These are phyloP conservation scores for Magnusiomyces magnusii DNA, from an alignment of 1,139 yeast genomes.

Conservation along the genomic window DNA sequence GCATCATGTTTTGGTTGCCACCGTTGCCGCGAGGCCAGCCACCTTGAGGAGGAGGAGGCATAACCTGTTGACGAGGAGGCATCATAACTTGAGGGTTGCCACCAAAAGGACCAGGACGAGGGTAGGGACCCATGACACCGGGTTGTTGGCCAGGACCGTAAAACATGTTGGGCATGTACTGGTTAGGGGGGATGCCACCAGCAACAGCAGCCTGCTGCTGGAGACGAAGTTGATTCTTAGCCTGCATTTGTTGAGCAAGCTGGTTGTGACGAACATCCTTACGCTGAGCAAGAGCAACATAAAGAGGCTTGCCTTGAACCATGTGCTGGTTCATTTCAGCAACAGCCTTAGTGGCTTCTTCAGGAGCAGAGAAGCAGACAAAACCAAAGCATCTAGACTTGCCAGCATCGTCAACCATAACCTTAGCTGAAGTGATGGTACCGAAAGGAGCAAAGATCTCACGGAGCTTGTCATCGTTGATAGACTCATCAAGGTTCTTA, in stretches of 20 bases:
- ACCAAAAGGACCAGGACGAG: slow-evolving; percentile 81
- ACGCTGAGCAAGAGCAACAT: slow-evolving; percentile 98
- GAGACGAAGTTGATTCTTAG: slow-evolving; percentile 97
- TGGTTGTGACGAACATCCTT: slow-evolving; percentile 97
- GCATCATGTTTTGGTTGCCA: slow-evolving; percentile 27
- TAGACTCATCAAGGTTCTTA: slow-evolving; percentile 90
- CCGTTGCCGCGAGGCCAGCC: slow-evolving; percentile 53
- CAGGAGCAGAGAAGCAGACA: slow-evolving; percentile 96
- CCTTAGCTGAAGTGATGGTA: slow-evolving; percentile 91
- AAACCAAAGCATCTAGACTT: slow-evolving; percentile 98
- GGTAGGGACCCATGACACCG: slow-evolving; percentile 58
- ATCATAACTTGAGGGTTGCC: slow-evolving; percentile 88
- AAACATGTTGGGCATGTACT: slow-evolving; percentile 93
- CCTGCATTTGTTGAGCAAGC: slow-evolving; percentile 96
- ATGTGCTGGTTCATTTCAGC: slow-evolving; percentile 98
- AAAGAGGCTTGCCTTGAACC: slow-evolving; percentile 92
- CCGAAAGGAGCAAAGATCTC: slow-evolving; percentile 95
- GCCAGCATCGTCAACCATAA: slow-evolving; percentile 91
- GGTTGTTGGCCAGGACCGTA: slow-evolving; percentile 77
- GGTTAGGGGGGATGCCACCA: slow-evolving; percentile 85
- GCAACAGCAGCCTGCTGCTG: slow-evolving; percentile 72
- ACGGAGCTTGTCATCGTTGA: slow-evolving; percentile 85
- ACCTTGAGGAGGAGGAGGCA: slow-evolving; percentile 56
- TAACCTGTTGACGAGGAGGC: slow-evolving; percentile 62
- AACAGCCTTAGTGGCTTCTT: slow-evolving; percentile 98